Evolutionary conservation across 768 basidiomycete genomes (phyloP).

Genomic region (Mycena olivaceomarginata): DNA sequence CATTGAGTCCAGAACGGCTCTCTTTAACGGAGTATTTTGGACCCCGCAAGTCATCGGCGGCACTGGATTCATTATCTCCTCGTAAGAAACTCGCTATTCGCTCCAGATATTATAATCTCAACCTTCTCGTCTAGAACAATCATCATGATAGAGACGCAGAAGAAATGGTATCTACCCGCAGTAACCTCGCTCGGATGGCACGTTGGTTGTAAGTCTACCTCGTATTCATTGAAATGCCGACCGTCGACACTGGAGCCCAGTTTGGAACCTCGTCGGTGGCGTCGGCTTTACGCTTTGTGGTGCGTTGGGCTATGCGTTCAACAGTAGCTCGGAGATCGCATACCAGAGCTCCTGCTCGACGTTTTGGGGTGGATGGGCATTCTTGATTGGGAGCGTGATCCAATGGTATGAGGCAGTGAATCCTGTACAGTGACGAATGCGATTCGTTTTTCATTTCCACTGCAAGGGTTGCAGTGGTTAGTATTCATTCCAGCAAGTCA

Average conservation of each 20-base stretch:
- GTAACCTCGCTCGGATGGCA: conserved; percentile 73
- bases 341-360: conserved; percentile 74
- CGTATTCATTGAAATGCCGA: background rate
- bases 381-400: conserved; percentile 74
- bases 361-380: conserved; percentile 79
- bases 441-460: background rate
- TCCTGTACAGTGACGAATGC: conserved; percentile 25
- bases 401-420: conserved; percentile 74
- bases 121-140: conserved; percentile 51
- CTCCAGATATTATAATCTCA: background rate
- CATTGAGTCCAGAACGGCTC: conserved; percentile 50
- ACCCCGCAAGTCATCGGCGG: conserved; percentile 80
- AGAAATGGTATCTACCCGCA: conserved; percentile 70
- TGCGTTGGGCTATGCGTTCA: conserved; percentile 44
- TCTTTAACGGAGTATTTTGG: conserved; percentile 74
- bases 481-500: conserved; percentile 53
- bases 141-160: conserved; percentile 74
- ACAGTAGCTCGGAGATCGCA: conserved; percentile 54
- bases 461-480: background rate
- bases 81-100: conserved; percentile 48
- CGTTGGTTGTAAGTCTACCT: conserved; percentile 59
- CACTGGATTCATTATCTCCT: conserved; percentile 72
- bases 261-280: background rate
- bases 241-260: background rate
- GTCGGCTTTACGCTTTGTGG: background rate